phyloP scores from a whole-genome alignment of 2,329 filamentous ascomycete genomes.

The Colletotrichum sp. region DNA sequence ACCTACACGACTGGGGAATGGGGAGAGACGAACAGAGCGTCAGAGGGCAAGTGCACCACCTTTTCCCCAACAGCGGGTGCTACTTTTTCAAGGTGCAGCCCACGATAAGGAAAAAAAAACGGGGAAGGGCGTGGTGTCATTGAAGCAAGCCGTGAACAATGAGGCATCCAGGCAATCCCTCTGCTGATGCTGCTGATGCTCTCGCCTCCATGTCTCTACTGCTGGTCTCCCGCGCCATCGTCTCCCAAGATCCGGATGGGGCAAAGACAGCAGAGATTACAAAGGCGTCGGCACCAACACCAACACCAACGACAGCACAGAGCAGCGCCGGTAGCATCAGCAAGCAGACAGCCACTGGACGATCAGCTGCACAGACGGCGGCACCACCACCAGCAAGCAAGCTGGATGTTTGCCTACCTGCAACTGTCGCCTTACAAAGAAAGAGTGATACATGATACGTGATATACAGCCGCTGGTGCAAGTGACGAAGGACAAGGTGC shows the following conservation, averaged over 20 bases:
- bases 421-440: background rate
- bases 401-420: background rate
- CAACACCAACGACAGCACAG: background rate
- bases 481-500: background rate
- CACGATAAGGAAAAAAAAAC: background rate
- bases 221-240: background rate
- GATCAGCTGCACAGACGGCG: constrained; percentile 5
- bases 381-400: background rate
- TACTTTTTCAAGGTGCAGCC: background rate
- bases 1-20: background rate
- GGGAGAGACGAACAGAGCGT: background rate
- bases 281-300: constrained; percentile 6
- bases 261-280: constrained; percentile 10
- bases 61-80: background rate
- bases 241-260: constrained; percentile 13
- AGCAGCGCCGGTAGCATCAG: background rate
- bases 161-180: constrained; percentile 17
- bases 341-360: background rate
- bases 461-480: background rate
- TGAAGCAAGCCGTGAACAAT: constrained; percentile 22
- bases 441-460: background rate
- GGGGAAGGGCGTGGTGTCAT: constrained; percentile 9
- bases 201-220: background rate
- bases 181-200: background rate
- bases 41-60: background rate